These are phyloP conservation scores for Penicillium ochrochloron DNA, from an alignment of 495 filamentous ascomycete species.

Conservation along the genomic window DNA sequence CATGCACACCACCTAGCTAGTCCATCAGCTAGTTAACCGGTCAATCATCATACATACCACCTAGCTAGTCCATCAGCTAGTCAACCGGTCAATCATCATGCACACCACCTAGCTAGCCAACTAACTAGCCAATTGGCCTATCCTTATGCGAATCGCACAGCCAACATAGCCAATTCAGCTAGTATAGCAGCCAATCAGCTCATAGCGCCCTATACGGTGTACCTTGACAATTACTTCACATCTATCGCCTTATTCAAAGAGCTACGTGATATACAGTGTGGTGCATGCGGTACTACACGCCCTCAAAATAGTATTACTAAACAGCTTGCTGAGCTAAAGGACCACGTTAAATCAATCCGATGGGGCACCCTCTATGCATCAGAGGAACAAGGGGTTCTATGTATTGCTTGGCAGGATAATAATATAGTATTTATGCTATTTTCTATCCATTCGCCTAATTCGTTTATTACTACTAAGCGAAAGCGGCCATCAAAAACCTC, in stretches of 20 bases:
- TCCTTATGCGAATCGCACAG: no score
- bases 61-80: no score
- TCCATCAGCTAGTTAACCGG: no score
- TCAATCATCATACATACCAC: no score
- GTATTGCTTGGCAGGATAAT: slow-evolving; percentile 3
- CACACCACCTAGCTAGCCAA: no score
- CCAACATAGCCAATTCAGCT: no score
- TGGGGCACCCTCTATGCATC: background rate
- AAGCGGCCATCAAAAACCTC: slow-evolving; percentile 4
- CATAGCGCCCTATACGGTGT: background rate
- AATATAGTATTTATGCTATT: slow-evolving; percentile 6
- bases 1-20: no score
- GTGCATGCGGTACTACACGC: background rate
- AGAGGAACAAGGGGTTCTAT: background rate
- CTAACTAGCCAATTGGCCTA: no score
- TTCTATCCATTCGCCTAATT: slow-evolving; percentile 1
- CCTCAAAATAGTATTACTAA: background rate
- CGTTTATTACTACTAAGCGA: background rate
- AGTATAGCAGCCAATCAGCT: background rate
- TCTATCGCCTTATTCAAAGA: background rate
- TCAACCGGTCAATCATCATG: no score
- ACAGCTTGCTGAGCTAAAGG: slow-evolving; percentile 3
- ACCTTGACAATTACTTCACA: background rate
- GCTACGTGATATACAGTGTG: background rate
- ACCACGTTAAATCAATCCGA: background rate